A percentile compares a stretch with the other conserved stretches of the same genome.
These are phyloP conservation scores for Crithidia expoeki DNA, from an alignment of 208 protist species.

Conservation along the genomic window DNA sequence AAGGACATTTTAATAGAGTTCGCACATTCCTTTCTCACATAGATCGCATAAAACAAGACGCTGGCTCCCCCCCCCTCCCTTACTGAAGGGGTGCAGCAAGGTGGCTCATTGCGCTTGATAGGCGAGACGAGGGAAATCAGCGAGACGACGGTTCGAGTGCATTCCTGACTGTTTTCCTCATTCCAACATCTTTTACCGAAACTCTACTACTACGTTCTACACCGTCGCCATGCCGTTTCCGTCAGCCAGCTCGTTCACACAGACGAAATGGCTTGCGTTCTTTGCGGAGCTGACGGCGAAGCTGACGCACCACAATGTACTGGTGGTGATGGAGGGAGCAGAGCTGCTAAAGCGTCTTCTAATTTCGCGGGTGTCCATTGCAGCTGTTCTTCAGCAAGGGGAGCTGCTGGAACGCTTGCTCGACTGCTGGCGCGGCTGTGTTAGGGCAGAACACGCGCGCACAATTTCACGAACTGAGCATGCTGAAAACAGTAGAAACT, in stretches of 20 bases:
- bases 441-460: constrained; percentile 35
- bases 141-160: background rate
- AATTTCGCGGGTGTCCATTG: constrained; percentile 70
- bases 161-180: constrained; percentile 7
- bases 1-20: no score
- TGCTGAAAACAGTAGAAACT: background rate
- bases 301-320: constrained; percentile 80
- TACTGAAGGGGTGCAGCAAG: no score
- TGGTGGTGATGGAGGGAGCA: constrained; percentile 80
- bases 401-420: constrained; percentile 59
- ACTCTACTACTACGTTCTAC: background rate
- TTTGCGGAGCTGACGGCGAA: constrained; percentile 88
- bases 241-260: constrained; percentile 53
- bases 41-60: no score
- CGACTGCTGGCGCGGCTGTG: constrained; percentile 56
- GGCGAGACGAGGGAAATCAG: no score
- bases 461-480: background rate
- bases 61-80: no score
- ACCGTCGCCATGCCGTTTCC: constrained; percentile 60
- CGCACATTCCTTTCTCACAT: no score
- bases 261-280: constrained; percentile 83
- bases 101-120: no score
- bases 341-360: constrained; percentile 77
- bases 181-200: background rate
- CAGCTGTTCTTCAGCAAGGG: constrained; percentile 79